Percentiles rank a stretch among this genome's conserved stretches.
Conservation (phyloP, 176 grass and related monocot genomes). For the Ensete glaucum region DNA sequence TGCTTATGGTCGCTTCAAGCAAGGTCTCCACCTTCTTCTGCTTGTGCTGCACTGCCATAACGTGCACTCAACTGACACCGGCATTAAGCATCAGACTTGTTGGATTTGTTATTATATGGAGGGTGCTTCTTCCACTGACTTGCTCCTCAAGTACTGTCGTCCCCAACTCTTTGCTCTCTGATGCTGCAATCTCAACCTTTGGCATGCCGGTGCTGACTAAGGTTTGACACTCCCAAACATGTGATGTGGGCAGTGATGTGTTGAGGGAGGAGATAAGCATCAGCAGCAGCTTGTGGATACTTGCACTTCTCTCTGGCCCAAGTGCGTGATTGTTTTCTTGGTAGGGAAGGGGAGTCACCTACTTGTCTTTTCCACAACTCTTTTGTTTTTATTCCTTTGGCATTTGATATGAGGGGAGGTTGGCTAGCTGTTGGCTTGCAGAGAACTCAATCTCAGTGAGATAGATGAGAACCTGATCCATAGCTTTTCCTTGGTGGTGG, state of each 20-base stretch:
- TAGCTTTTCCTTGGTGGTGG: slow-evolving; percentile 23
- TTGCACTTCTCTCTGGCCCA: neutral
- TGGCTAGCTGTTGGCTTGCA: slow-evolving; percentile 20
- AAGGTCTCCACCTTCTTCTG: neutral
- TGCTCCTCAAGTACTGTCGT: no score
- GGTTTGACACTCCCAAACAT: neutral
- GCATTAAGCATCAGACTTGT: neutral
- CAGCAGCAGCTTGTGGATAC: neutral
- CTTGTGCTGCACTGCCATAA: neutral
- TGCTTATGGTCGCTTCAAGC: neutral
- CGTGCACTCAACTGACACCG: slow-evolving; percentile 2
- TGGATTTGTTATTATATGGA: neutral
- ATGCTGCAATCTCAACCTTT: no score
- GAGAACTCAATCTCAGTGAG: neutral
- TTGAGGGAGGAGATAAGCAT: neutral
- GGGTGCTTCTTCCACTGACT: no score
- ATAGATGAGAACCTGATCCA: slow-evolving; percentile 14
- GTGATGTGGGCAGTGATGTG: neutral
- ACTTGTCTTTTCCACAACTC: slow-evolving; percentile 6
- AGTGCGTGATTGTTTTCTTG: neutral
- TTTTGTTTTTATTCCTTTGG: slow-evolving; percentile 7
- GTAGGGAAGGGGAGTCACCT: neutral
- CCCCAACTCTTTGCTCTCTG: no score
- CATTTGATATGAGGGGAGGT: slow-evolving; percentile 16
- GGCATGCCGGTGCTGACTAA: no score